These are phyloP conservation scores for Tuber brumale DNA, from an alignment of 495 filamentous ascomycete species.

Conservation along the genomic window DNA sequence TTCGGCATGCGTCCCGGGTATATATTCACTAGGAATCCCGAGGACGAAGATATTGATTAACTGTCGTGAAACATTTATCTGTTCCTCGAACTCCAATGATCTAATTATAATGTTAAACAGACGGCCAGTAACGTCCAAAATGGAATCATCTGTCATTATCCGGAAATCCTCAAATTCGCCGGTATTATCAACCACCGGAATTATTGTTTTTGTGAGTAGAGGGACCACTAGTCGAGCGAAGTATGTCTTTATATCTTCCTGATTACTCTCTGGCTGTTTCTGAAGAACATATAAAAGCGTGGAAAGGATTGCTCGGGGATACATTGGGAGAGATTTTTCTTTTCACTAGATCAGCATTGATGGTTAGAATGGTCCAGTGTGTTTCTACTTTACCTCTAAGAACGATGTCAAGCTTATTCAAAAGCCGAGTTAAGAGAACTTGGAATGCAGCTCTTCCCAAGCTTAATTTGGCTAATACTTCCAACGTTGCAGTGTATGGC, in stretches of 20 bases:
- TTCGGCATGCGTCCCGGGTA: conserved; percentile 10
- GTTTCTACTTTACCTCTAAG: conserved; percentile 49
- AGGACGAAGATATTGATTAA: conserved; percentile 53
- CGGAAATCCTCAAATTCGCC: conserved; percentile 43
- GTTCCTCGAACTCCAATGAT: conserved; percentile 50
- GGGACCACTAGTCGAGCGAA: conserved; percentile 56
- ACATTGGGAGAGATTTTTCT: conserved; percentile 43
- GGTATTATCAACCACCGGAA: conserved; percentile 41
- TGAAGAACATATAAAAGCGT: conserved; percentile 60
- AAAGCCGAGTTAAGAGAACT: conserved; percentile 59
- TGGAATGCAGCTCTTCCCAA: conserved; percentile 61
- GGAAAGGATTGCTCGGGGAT: conserved; percentile 56
- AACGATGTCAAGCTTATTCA: conserved; percentile 58
- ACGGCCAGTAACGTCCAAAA: conserved; percentile 58
- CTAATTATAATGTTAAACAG: conserved; percentile 58
- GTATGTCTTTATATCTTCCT: conserved; percentile 52
- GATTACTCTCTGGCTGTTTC: conserved; percentile 48
- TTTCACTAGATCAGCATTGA: conserved; percentile 14
- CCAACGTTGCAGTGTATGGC: conserved; percentile 55
- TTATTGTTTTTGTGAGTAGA: conserved; percentile 48
- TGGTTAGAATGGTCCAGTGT: conserved; percentile 26
- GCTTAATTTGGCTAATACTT: conserved; percentile 62
- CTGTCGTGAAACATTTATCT: conserved; percentile 52
- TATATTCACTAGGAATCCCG: conserved; percentile 30
- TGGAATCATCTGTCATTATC: conserved; percentile 51